Percentiles rank a stretch among this genome's conserved stretches.
phyloP scores from a whole-genome alignment of 1,139 yeast species.

The Meyerozyma elateridarum region DNA sequence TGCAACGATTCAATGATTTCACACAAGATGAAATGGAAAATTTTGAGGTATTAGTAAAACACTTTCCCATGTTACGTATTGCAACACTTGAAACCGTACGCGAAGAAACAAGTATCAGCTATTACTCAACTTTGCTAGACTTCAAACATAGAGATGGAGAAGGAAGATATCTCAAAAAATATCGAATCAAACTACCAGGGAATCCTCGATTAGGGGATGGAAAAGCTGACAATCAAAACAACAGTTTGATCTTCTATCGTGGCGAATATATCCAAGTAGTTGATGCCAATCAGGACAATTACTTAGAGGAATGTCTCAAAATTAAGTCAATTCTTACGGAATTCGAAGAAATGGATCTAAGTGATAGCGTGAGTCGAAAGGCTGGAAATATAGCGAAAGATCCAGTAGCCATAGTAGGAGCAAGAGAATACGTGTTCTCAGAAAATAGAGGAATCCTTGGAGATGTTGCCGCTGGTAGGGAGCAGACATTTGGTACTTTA shows the following conservation, averaged over 20 bases:
- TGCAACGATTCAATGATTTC: slow-evolving; percentile 61
- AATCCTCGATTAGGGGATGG: slow-evolving; percentile 90
- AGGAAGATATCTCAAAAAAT: slow-evolving; percentile 45
- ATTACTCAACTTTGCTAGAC: slow-evolving; percentile 63
- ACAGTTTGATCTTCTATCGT: slow-evolving; percentile 68
- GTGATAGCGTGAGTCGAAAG: slow-evolving; percentile 8
- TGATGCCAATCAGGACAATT: slow-evolving; percentile 87
- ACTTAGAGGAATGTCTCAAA: slow-evolving; percentile 79
- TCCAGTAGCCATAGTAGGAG: slow-evolving; percentile 84
- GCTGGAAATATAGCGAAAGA: slow-evolving; percentile 20
- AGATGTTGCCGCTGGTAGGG: slow-evolving; percentile 91
- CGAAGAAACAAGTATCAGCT: slow-evolving; percentile 27
- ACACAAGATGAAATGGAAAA: slow-evolving; percentile 48
- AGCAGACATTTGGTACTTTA: slow-evolving; percentile 86
- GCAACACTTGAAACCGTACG: slow-evolving; percentile 50
- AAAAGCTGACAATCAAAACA: slow-evolving; percentile 82
- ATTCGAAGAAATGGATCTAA: slow-evolving; percentile 57
- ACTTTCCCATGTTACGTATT: slow-evolving; percentile 59
- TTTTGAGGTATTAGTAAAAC: slow-evolving; percentile 50
- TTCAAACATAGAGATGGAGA: slow-evolving; percentile 37
- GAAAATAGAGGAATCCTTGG: slow-evolving; percentile 84
- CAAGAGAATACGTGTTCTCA: slow-evolving; percentile 83
- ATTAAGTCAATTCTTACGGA: slow-evolving; percentile 74
- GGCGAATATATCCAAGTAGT: slow-evolving; percentile 86
- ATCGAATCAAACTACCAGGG: slow-evolving; percentile 64